Evolutionary conservation across 1,139 yeast species (phyloP), one percentile per base, ranked within the genome.

Genomic region (Nakaseomyces nivariensis): DNA sequence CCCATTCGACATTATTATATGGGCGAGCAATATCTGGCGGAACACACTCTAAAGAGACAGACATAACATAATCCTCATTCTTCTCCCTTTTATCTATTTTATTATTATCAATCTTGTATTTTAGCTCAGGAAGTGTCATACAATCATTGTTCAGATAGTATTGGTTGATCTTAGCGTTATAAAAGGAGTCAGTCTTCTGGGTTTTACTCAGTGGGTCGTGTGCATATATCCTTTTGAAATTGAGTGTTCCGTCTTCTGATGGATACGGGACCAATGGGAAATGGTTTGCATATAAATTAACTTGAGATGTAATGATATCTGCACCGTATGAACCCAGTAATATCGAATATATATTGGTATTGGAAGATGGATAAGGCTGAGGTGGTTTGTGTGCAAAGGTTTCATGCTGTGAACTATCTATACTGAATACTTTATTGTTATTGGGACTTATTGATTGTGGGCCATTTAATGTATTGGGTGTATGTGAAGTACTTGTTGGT

Each of bases 191-290:
- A 49, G 43, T 37, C 51, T 56, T 17, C 49, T 43, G 31, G 13
- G 52, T 32, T 34, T 52, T 52, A 7, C 51, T 46, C 13, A 53
- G 31, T 5, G 54, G 56, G 40, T 55, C 57, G 24, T 44, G 31
- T 37, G 59, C 55, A 25, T 57, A 33, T 25, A 58, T 33, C 31
- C 60, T 51, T 44, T 61, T 62, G 48, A 61, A 61, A 37, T 55
- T 49, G 24, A 61, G 45, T 13, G 50, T 43, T 6, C 49, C 50
- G 37, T 49, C 52, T 7, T 37, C 27, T 1, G 54, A 38, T 6
- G 54, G 56, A 4, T 57, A 59, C 0, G 67, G 68, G 6, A 57
- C 52, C 45, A 64, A 48, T 0, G 67, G 66, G 49, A 57, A 59
- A 49, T 63, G 67, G 8, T 54, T 56, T 3, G 53, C 55, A 42